These are phyloP conservation scores for Dendrobium catenatum DNA, from an alignment of 106 monocot species.

Conservation along the genomic window DNA sequence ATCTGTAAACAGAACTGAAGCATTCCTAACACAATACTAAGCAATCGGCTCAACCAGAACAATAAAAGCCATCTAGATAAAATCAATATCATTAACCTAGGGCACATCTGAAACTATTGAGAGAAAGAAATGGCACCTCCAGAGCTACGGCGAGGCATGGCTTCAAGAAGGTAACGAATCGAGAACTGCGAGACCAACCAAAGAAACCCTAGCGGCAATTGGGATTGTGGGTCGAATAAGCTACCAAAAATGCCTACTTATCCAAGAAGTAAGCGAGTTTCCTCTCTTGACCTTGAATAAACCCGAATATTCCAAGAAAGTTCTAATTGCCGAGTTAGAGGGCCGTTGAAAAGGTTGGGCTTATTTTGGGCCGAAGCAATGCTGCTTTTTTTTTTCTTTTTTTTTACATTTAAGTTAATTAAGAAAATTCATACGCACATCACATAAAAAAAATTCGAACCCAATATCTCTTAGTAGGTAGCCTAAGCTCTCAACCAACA, in stretches of 20 bases:
- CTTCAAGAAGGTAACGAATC: conserved; percentile 1
- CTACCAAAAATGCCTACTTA: background rate
- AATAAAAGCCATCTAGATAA: background rate
- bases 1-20: no score
- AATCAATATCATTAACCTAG: background rate
- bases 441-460: no score
- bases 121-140: conserved; percentile 2
- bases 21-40: no score
- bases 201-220: background rate
- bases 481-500: no score
- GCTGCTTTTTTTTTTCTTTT: no score
- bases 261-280: background rate
- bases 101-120: background rate
- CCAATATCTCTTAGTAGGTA: no score
- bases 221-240: background rate
- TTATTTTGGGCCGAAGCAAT: no score
- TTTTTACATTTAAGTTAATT: no score
- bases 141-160: conserved; percentile 10
- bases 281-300: background rate
- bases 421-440: no score
- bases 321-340: background rate
- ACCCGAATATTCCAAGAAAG: background rate
- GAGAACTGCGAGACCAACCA: background rate
- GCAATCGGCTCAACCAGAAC: no score
- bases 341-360: background rate